Percentiles rank a stretch among this genome's conserved stretches.
Evolutionary conservation across 371 early-diverging fungal genomes (phyloP).

Genomic region (Actinomortierella ambigua): DNA sequence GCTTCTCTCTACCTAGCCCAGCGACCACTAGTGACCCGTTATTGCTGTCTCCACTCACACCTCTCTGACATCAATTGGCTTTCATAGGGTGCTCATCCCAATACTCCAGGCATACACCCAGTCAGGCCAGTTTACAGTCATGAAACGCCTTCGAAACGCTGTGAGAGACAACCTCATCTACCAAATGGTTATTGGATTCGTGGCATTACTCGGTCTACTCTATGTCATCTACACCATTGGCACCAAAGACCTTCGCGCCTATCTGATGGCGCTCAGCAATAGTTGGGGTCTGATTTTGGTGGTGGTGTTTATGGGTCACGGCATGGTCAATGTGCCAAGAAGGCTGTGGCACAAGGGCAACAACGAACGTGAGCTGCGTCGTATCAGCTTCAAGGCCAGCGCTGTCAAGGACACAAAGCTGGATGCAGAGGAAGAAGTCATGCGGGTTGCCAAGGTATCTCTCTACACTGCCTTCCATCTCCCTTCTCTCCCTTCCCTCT

Average conservation of each 20-base stretch:
- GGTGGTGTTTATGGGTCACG: conserved; percentile 90
- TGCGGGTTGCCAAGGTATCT: conserved; percentile 66
- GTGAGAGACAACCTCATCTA: conserved; percentile 80
- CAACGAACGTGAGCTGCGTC: conserved; percentile 61
- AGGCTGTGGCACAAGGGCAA: conserved; percentile 79
- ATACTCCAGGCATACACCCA: conserved; percentile 85
- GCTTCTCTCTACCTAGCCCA: neutral
- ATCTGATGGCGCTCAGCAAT: conserved; percentile 92
- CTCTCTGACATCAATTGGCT: neutral
- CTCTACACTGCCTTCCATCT: too few species aligned
- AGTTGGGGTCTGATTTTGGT: conserved; percentile 91
- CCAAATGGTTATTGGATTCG: conserved; percentile 70
- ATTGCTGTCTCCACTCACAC: conserved; percentile 13
- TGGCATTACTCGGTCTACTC: conserved; percentile 62
- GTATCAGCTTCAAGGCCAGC: conserved; percentile 72
- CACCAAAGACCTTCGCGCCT: conserved; percentile 60
- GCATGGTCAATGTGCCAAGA: conserved; percentile 89
- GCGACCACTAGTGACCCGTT: conserved; percentile 2
- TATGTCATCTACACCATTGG: conserved; percentile 70
- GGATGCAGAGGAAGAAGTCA: conserved; percentile 76
- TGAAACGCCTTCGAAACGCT: conserved; percentile 68
- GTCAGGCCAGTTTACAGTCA: conserved; percentile 80
- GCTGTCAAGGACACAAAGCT: conserved; percentile 75
- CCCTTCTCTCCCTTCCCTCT: too few species aligned
- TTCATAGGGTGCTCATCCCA: conserved; percentile 79